Evolutionary conservation across 2,329 filamentous ascomycete genomes (phyloP), one percentile per base, ranked within the genome.

Genomic region (Cadophora sp.): DNA sequence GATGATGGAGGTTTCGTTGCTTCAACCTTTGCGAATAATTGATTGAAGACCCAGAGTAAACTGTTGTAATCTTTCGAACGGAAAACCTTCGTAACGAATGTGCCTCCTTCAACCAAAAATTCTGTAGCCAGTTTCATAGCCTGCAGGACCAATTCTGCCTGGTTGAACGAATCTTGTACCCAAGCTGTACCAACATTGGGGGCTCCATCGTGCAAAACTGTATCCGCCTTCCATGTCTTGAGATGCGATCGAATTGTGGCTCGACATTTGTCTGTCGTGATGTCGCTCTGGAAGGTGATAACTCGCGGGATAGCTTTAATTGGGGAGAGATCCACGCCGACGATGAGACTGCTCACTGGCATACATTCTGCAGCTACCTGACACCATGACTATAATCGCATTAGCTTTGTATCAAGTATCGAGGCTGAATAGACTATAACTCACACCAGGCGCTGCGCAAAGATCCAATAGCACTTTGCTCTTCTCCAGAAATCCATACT

Each of bases 171-270:
- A 84, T 99, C 96, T 82, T 99, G 96, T 53, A 94, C 92, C 96
- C 96, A 99, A 0, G 96, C 94, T 0, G 94, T 95, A 89, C 96
- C 96, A 67, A 99, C 96, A 76, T 99, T 99, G 58, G 96, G 96
- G 0, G 96, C 96, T 81, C 96, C 96, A 79, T 99, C 96, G 82
- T 99, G 96, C 48, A 99, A 85, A 5, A 99, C 96, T 0, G 92
- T 93, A 79, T 99, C 96, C 24, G 93, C 94, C 80, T 98, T 98
- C 92, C 93, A 95, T 12, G 93, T 94, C 82, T 98, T 98, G 60
- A 99, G 82, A 77, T 99, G 94, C 68, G 91, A 87, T 76, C 94
- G 86, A 71, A 99, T 92, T 1, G 93, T 97, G 7, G 94, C 90
- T 72, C 96, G 90, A 79, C 94, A 97, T 80, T 97, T 97, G 73